Evolutionary conservation across 176 grass and related monocot species (phyloP).

Genomic region (Zea luxurians): DNA sequence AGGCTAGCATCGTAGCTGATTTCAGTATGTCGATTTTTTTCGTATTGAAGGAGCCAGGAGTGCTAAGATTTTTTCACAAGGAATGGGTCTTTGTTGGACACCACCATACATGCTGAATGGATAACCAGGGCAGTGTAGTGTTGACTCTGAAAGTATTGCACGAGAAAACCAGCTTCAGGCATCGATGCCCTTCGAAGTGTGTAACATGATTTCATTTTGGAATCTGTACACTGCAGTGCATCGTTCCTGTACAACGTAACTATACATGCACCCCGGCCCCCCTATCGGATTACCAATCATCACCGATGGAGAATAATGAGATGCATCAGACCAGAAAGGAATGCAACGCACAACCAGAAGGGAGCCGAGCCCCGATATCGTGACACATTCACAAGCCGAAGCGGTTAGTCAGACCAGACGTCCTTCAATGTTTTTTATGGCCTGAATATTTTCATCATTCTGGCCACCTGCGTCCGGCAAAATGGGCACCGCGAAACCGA

Average conservation of each 20-base stretch:
- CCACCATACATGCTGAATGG: not conserved
- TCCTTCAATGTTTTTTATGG: slow-evolving; percentile 45
- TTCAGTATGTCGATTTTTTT: too few species aligned
- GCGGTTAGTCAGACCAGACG: not conserved
- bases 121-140: not conserved
- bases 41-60: too few species aligned
- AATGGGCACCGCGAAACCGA: slow-evolving; percentile 87
- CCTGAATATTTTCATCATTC: slow-evolving; percentile 90
- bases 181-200: not conserved
- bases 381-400: not conserved
- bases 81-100: not conserved
- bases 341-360: not conserved
- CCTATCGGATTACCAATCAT: not conserved
- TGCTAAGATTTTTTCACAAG: not conserved
- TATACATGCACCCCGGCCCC: slow-evolving; percentile 39
- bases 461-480: slow-evolving; percentile 74
- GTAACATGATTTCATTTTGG: not conserved
- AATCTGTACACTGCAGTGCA: slow-evolving; percentile 33
- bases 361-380: not conserved
- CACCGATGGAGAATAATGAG: not conserved
- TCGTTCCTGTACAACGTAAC: slow-evolving; percentile 31
- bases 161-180: not conserved
- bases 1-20: too few species aligned
- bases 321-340: not conserved
- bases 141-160: not conserved